Base-by-base conservation (phyloP, 2,329 filamentous ascomycete genomes). In the Emydomyces testavorans region DNA sequence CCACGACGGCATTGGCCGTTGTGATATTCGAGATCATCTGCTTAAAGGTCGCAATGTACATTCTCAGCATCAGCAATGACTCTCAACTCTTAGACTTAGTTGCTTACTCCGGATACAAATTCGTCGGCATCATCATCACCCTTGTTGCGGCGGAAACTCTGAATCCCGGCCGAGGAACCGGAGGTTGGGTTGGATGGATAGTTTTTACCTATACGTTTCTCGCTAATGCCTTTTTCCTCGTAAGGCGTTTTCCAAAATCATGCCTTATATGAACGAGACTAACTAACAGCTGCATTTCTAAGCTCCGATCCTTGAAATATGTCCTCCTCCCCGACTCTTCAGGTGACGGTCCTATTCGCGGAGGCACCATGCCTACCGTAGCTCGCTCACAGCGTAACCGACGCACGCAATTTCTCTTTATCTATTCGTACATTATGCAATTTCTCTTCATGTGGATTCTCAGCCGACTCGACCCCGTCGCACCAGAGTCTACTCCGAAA, bases 21-120 rank as follows among this genome's bases (percentile, higher is more conserved):
- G 84, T 96, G 13, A 66, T 86, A 18, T 74, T 94, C 46, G 92
- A 98, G 69, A 90, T 98, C 42, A 62, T 92, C n/a, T 80, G 85
- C 31, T 71, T 98, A 55, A 94, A 94, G 69, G 73, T 94, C 21
- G 92, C 90, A 45, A 93, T 86, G 65, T 98, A 96, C 62, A 80
- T 98, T 47, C 70, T 98, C 43, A 88, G 80, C 68, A 96, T 98
- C 66, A 93, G 82, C 58, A 94, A 92, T 63, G 86, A 94, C 56
- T 92, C 85, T 13, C 92, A 96, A 64, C 77, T 96, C 45, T 78
- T 96, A 50, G 92, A 98, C 60, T 70, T 98, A 43, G 83, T 98
- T 46, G 93, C 93, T 4, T 98, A 98, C 69, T 90, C 85, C 1
- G 93, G 93, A 16, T 98, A 98, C 71, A 98, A 98, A 67, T 98